A percentile compares a stretch with the other conserved stretches of the same genome.
These are phyloP conservation scores for Vigna reflexopilosa DNA, from an alignment of 306 rosid genomes.

Conservation along the genomic window DNA sequence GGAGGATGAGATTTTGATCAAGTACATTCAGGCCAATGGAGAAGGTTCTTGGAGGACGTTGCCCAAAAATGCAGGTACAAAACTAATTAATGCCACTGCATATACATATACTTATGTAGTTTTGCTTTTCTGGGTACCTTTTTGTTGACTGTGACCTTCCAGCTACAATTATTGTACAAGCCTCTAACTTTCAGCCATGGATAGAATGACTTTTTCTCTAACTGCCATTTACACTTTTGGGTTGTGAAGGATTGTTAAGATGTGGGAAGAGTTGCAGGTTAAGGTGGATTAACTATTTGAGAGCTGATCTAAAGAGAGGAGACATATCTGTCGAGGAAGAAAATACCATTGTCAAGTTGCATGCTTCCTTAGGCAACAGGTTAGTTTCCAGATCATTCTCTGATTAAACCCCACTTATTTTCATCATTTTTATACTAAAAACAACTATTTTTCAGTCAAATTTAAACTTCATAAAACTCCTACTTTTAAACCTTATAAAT, in stretches of 20 bases:
- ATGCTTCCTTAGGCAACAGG: slow-evolving; percentile 80
- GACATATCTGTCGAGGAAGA: slow-evolving; percentile 75
- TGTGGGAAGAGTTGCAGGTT: slow-evolving; percentile 91
- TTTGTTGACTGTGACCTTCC: not conserved
- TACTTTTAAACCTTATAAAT: no score
- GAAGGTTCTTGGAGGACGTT: slow-evolving; percentile 94
- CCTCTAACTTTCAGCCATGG: no score
- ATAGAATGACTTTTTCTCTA: not conserved
- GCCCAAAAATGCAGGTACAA: slow-evolving; percentile 82
- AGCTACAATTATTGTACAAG: not conserved
- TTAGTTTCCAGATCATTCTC: slow-evolving; percentile 2
- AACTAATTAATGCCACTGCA: not conserved
- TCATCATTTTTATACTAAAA: not conserved
- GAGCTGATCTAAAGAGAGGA: slow-evolving; percentile 76
- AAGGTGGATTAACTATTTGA: slow-evolving; percentile 84
- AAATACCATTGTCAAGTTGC: slow-evolving; percentile 60
- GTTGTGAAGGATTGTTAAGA: slow-evolving; percentile 67
- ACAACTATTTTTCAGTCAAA: no score
- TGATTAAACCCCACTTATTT: not conserved
- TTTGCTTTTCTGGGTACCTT: not conserved
- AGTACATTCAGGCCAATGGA: slow-evolving; percentile 70
- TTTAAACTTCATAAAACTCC: no score
- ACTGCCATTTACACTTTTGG: slow-evolving; percentile 1
- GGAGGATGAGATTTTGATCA: slow-evolving; percentile 70
- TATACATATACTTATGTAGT: not conserved